phyloP scores from a whole-genome alignment of 2,329 filamentous ascomycete species.

The Arthrocladium fulminans region DNA sequence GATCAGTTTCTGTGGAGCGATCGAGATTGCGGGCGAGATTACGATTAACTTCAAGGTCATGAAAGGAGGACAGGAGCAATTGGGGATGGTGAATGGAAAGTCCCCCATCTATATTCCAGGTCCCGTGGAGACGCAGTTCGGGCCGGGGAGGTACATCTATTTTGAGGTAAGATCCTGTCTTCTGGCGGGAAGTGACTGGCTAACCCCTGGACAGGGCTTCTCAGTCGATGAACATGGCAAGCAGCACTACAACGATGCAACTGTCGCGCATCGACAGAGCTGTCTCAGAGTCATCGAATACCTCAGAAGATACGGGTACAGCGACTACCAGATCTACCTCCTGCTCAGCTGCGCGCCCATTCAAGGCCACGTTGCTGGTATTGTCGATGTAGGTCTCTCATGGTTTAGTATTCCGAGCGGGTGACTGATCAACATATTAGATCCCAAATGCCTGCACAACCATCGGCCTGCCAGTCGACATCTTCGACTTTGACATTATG shows the following conservation, averaged over 20 bases:
- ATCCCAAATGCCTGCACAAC: slow-evolving; percentile 89
- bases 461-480: slow-evolving; percentile 79
- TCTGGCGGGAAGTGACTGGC: neutral
- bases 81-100: slow-evolving; percentile 55
- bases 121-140: slow-evolving; percentile 80
- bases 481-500: slow-evolving; percentile 87
- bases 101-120: slow-evolving; percentile 78
- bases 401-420: slow-evolving; percentile 3
- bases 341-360: slow-evolving; percentile 77
- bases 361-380: slow-evolving; percentile 78
- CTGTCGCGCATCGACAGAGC: slow-evolving; percentile 77
- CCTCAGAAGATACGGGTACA: slow-evolving; percentile 60
- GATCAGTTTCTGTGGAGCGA: slow-evolving; percentile 65
- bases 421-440: slow-evolving; percentile 18
- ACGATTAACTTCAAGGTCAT: slow-evolving; percentile 85
- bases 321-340: slow-evolving; percentile 74
- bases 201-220: slow-evolving; percentile 49
- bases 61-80: slow-evolving; percentile 65
- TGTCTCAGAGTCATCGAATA: slow-evolving; percentile 72
- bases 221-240: slow-evolving; percentile 80
- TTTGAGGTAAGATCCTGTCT: slow-evolving; percentile 47
- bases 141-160: slow-evolving; percentile 69
- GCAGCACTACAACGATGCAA: slow-evolving; percentile 81
- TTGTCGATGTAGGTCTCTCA: slow-evolving; percentile 55
- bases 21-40: slow-evolving; percentile 88